Evolutionary conservation across 805 yeast genomes (phyloP).

Genomic region (Dipodascus albidus): DNA sequence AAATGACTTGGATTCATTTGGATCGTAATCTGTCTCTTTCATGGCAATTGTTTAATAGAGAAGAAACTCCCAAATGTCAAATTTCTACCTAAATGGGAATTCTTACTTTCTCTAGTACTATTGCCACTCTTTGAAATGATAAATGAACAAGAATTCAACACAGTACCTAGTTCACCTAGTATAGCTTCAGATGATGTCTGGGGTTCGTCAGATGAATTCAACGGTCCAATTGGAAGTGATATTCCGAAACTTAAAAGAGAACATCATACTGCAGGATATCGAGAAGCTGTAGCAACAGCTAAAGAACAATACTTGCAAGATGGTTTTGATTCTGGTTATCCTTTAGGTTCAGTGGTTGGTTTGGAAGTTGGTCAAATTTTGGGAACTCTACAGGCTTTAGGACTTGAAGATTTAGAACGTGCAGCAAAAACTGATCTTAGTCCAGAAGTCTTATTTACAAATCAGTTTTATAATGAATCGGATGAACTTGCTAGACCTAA

Average conservation of each 20-base stretch:
- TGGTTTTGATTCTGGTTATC: constrained; percentile 77
- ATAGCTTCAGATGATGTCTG: neutral
- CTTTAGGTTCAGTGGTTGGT: constrained; percentile 64
- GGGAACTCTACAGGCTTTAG: constrained; percentile 37
- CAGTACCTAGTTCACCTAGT: neutral
- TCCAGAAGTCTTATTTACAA: constrained; percentile 46
- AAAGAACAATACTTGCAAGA: constrained; percentile 60
- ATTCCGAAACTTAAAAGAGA: constrained; percentile 28
- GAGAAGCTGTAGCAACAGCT: constrained; percentile 63
- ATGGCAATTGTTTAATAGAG: neutral
- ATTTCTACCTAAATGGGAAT: too few relatives aligned
- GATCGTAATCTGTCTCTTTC: neutral
- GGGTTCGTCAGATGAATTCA: neutral
- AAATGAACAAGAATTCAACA: neutral
- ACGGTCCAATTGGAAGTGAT: constrained; percentile 8
- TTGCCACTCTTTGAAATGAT: neutral
- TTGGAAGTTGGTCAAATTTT: constrained; percentile 51
- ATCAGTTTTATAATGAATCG: constrained; percentile 33
- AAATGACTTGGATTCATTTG: neutral
- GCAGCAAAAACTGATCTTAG: constrained; percentile 36
- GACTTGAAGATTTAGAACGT: constrained; percentile 22
- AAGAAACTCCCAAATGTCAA: neutral
- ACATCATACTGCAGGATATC: constrained; percentile 71
- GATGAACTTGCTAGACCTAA: constrained; percentile 26
- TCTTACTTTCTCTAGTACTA: neutral